Conservation (phyloP, 345 rosid genomes). For the Excoecaria cochinchinensis region DNA sequence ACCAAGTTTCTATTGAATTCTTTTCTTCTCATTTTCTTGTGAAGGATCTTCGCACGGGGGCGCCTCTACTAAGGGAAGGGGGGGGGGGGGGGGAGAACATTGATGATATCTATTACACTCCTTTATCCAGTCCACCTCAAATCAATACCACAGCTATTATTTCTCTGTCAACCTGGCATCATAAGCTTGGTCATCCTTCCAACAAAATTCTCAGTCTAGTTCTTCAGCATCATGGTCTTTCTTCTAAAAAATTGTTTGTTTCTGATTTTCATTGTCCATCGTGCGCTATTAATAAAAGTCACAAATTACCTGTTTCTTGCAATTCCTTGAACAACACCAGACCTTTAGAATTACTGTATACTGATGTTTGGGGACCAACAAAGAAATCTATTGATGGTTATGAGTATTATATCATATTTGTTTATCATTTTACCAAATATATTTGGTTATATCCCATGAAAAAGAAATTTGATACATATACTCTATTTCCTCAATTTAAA, state of each 20-base stretch:
- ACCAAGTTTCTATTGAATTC: background rate
- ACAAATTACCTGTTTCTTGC: background rate
- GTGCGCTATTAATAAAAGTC: background rate
- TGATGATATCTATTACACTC: background rate
- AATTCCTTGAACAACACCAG: background rate
- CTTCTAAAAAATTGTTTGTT: background rate
- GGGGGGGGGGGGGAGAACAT: background rate
- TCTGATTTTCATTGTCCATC: background rate
- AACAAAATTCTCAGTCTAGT: background rate
- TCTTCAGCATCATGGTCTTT: background rate
- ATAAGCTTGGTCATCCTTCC: background rate
- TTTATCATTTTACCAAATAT: background rate
- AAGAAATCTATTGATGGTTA: background rate
- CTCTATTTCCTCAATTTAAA: constrained; percentile 1
- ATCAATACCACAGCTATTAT: background rate
- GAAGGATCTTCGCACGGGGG: background rate
- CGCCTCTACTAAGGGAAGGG: background rate
- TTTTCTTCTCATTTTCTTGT: constrained; percentile 7
- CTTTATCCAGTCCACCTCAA: background rate
- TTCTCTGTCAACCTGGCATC: background rate
- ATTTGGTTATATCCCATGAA: background rate
- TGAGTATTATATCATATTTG: background rate
- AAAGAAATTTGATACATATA: background rate
- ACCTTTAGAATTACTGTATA: background rate
- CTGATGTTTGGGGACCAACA: background rate